A percentile compares a stretch with the other conserved stretches of the same genome.
phyloP scores from a whole-genome alignment of 495 filamentous ascomycete genomes.

The Beverwykella pulmonaria region DNA sequence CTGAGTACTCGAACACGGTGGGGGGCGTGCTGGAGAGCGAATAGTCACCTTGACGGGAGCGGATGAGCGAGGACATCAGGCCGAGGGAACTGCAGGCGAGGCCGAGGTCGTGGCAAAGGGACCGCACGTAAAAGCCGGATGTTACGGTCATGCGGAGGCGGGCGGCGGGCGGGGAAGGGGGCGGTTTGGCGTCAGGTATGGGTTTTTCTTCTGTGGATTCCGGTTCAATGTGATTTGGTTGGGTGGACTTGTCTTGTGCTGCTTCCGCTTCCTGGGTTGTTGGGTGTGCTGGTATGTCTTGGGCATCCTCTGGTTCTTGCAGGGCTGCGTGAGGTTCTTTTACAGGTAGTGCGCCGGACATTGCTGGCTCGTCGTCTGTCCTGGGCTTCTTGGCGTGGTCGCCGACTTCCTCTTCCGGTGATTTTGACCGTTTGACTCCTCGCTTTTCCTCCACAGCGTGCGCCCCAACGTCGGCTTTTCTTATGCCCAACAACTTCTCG shows the following conservation, averaged over 20 bases:
- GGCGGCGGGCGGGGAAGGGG: constrained; percentile 66
- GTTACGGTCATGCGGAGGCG: constrained; percentile 89
- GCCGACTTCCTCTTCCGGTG: constrained; percentile 6
- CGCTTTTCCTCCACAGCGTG: constrained; percentile 4
- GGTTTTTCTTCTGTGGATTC: neutral
- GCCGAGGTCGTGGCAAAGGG: constrained; percentile 88
- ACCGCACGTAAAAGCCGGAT: constrained; percentile 96
- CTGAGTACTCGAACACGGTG: constrained; percentile 75
- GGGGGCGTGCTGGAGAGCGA: constrained; percentile 51
- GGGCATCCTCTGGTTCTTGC: neutral
- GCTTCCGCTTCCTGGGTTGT: neutral
- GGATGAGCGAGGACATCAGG: constrained; percentile 82
- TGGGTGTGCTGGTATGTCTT: neutral
- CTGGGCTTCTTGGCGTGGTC: constrained; percentile 17
- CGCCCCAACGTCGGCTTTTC: neutral
- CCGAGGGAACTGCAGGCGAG: constrained; percentile 77
- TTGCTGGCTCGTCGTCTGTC: constrained; percentile 5
- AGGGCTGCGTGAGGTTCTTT: neutral
- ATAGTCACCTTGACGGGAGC: constrained; percentile 80
- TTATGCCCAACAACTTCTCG: constrained; percentile 58
- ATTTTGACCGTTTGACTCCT: constrained; percentile 14
- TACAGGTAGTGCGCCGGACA: no score
- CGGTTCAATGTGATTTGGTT: neutral
- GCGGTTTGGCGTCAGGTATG: constrained; percentile 3
- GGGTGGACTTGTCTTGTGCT: neutral